These are phyloP conservation scores for Trametes hirsuta DNA, from an alignment of 1,284 basidiomycete species.

Conservation along the genomic window DNA sequence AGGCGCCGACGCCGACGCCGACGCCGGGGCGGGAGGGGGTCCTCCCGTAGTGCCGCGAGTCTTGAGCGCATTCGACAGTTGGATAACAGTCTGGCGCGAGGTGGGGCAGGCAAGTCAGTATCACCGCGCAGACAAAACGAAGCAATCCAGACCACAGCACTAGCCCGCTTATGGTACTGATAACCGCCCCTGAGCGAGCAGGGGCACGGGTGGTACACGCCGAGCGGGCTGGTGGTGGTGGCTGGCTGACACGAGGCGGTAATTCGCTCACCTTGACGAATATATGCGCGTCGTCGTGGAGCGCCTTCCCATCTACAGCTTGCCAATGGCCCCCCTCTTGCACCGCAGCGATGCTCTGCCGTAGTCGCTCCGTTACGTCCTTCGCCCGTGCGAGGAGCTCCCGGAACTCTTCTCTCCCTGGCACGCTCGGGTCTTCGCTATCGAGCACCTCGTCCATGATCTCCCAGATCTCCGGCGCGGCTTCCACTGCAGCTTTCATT, in stretches of 20 bases:
- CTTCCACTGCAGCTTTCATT: conserved; percentile 66
- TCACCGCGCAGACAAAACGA: background rate
- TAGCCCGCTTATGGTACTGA: conserved; percentile 1
- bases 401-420: conserved; percentile 42
- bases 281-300: conserved; percentile 71
- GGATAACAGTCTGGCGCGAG: conserved; percentile 59
- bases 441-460: conserved; percentile 65
- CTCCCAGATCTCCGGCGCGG: conserved; percentile 75
- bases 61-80: conserved; percentile 69
- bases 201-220: background rate
- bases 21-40: conserved; percentile 5
- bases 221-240: background rate
- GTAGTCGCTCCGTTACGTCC: conserved; percentile 58
- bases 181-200: conserved; percentile 7
- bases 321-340: conserved; percentile 43
- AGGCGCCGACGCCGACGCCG: conserved; percentile 5
- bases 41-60: conserved; percentile 44
- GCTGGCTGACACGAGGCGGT: conserved; percentile 18
- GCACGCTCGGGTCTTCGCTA: conserved; percentile 41
- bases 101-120: conserved; percentile 1
- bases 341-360: conserved; percentile 53
- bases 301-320: conserved; percentile 52
- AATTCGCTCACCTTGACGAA: conserved; percentile 66
- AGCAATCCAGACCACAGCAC: background rate
- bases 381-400: conserved; percentile 60